phyloP scores from a whole-genome alignment of 495 filamentous ascomycete genomes.

The Trichoderma parareesei region DNA sequence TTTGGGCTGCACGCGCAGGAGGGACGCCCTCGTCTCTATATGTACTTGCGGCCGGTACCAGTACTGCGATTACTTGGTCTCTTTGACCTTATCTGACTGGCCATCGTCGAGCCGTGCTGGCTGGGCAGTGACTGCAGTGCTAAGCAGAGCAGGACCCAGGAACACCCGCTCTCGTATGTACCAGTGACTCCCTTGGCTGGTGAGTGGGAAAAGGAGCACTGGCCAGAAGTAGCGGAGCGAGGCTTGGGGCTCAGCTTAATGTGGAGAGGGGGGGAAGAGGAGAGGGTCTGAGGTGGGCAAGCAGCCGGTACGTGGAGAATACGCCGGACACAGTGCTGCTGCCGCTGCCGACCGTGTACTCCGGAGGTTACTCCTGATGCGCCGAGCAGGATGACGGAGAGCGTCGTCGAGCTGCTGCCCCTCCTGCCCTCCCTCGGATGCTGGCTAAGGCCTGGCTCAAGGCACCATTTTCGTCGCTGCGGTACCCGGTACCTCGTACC shows the following conservation, averaged over 20 bases:
- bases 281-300: constrained; percentile 1
- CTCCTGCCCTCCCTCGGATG: neutral
- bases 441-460: neutral
- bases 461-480: too few relatives aligned
- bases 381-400: neutral
- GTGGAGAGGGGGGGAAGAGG: neutral
- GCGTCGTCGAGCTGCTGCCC: neutral
- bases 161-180: neutral
- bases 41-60: neutral
- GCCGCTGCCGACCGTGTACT: neutral
- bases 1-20: neutral
- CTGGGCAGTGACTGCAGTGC: neutral
- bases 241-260: constrained; percentile 10
- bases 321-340: neutral
- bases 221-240: constrained; percentile 9
- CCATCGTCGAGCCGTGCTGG: neutral
- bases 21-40: neutral
- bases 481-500: too few relatives aligned
- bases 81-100: too few relatives aligned
- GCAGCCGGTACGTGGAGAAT: neutral
- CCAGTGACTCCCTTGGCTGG: neutral
- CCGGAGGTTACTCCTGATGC: too few relatives aligned
- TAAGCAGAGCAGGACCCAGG: neutral
- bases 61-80: too few relatives aligned
- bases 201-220: constrained; percentile 7